phyloP scores from a whole-genome alignment of 306 rosid species.

The Phaseolus lunatus region DNA sequence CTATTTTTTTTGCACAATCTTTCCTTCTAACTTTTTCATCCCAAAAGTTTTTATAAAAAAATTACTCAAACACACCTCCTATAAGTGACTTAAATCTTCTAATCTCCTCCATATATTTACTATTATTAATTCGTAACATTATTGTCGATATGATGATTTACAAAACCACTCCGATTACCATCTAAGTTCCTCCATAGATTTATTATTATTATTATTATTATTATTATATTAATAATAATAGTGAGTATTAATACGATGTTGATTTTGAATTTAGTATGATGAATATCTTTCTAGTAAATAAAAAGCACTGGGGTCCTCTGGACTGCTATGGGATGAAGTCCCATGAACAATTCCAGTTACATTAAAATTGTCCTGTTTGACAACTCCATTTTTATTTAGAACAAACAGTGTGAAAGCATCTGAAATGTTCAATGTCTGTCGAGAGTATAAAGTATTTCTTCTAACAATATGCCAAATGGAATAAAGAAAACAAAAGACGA shows the following conservation, averaged over 20 bases:
- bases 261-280: constrained; percentile 18
- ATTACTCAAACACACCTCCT: no score
- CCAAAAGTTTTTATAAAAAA: no score
- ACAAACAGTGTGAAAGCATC: constrained; percentile 21
- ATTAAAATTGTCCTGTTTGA: constrained; percentile 35
- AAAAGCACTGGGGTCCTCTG: background rate
- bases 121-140: no score
- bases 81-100: background rate
- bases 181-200: no score
- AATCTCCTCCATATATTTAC: no score
- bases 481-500: background rate
- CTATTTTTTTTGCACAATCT: no score
- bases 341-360: constrained; percentile 43
- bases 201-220: no score
- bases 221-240: no score
- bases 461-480: background rate
- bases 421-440: constrained; percentile 25
- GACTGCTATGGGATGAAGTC: constrained; percentile 35
- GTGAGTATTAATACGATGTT: no score
- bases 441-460: background rate
- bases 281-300: background rate
- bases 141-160: background rate
- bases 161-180: background rate
- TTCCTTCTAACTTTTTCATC: no score
- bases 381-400: constrained; percentile 26